These are phyloP conservation scores for Zostera marina DNA, from an alignment of 116 monocot genomes.

Conservation along the genomic window DNA sequence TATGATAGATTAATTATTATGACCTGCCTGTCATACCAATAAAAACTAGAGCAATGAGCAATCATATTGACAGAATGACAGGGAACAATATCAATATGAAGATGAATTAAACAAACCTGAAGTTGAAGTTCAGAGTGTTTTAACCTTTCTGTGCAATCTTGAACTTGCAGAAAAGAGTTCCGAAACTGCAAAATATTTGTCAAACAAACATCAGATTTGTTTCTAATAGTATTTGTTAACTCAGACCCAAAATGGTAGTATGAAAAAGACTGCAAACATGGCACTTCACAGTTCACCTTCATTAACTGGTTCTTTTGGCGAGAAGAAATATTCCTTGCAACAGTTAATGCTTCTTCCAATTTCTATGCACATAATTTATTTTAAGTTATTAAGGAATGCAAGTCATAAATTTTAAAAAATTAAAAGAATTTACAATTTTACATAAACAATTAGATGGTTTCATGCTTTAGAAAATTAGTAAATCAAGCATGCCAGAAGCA, in stretches of 20 bases:
- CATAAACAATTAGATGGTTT: slow-evolving; percentile 1
- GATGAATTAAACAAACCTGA: background rate
- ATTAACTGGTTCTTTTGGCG: slow-evolving; percentile 37
- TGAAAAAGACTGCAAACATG: background rate
- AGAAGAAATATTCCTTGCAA: slow-evolving; percentile 51
- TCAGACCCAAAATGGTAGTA: background rate
- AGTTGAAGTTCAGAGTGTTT: slow-evolving; percentile 37
- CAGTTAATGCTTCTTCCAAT: slow-evolving; percentile 50
- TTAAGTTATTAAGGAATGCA: background rate
- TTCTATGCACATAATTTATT: slow-evolving; percentile 26
- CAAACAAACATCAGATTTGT: background rate
- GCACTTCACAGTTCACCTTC: slow-evolving; percentile 35
- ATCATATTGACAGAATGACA: background rate
- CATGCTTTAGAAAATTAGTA: background rate
- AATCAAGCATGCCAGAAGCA: background rate
- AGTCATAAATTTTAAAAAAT: background rate
- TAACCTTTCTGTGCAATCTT: slow-evolving; percentile 44
- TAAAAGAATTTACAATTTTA: background rate
- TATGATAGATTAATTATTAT: background rate
- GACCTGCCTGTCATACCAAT: background rate
- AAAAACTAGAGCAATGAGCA: background rate
- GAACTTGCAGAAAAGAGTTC: slow-evolving; percentile 39
- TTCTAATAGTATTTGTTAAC: background rate
- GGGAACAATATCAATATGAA: background rate
- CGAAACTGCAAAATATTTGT: slow-evolving; percentile 33